Percentiles rank a stretch among this genome's conserved stretches.
Evolutionary conservation across 2,329 filamentous ascomycete genomes (phyloP).

Genomic region (Davidsoniella neocaledoniae): DNA sequence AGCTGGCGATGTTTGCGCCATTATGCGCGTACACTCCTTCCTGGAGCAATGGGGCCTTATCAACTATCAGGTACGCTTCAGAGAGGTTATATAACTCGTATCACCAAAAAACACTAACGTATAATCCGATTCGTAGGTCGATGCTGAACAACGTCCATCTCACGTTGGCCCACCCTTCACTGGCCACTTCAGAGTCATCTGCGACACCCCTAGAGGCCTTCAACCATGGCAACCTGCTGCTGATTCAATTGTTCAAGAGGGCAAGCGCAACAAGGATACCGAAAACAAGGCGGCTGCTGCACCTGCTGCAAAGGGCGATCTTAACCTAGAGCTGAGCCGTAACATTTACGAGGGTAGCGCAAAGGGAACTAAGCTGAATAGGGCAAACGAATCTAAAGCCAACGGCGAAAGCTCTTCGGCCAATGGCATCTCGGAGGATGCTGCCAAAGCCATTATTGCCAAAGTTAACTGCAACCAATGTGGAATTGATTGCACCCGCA

Average conservation of each 20-base stretch:
- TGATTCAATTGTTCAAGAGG: conserved; percentile 48
- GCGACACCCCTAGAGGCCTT: conserved; percentile 84
- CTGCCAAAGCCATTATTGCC: conserved; percentile 47
- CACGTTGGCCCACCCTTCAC: conserved; percentile 94
- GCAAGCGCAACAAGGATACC: conserved; percentile 47
- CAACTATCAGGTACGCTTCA: conserved; percentile 70
- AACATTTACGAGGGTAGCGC: conserved; percentile 91
- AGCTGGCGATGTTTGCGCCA: conserved; percentile 93
- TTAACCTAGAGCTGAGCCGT: conserved; percentile 82
- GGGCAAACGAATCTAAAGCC: conserved; percentile 46
- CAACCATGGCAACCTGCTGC: conserved; percentile 89
- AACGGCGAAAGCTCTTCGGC: conserved; percentile 52
- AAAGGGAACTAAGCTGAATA: conserved; percentile 55
- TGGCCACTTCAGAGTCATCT: conserved; percentile 89
- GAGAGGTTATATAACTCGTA: neutral
- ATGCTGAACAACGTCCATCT: conserved; percentile 85
- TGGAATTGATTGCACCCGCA: conserved; percentile 66
- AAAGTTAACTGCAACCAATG: conserved; percentile 79
- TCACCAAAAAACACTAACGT: neutral
- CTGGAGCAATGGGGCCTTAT: conserved; percentile 97
- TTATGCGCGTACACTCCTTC: conserved; percentile 97
- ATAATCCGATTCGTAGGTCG: conserved; percentile 44
- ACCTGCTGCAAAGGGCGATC: conserved; percentile 54
- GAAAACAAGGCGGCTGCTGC: conserved; percentile 55
- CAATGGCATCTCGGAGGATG: conserved; percentile 50